Base-by-base conservation (phyloP, 805 yeast genomes). In the Zygosaccharomyces pseudorouxii region DNA sequence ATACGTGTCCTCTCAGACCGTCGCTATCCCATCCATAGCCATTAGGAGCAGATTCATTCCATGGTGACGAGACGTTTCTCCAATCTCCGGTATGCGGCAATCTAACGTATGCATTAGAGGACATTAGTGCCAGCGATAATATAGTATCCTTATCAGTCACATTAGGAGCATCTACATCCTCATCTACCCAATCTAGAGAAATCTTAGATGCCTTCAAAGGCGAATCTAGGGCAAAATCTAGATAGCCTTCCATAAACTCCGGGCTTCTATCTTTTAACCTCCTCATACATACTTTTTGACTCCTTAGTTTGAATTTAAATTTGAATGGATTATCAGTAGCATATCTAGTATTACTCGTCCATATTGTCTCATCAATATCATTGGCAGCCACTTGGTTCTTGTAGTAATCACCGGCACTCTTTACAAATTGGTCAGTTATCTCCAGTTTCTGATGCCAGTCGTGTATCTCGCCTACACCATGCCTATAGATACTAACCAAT, bases 1-100 rank as follows among this genome's bases (percentile, higher is more conserved):
- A 93, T 0, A 93, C 80, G 63, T 93, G 97, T 2, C 99, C 99
- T 38, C 99, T 74, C 2, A 93, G 68, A 0, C 97, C 97, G 52
- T 79, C 81, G 8, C 74, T 82, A 53, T 80, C 77, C 99, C 98
- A 93, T 2, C 98, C 98, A 64, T 84, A 84, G 14, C 82, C 79
- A 10, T 69, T 57, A n/a, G 77, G 72, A n/a, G 42, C 53, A n/a
- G 70, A 72, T 37, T 77, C 65, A 51, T 78, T 72, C 73, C 82
- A 87, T 0, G 82, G 82, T 0, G 64, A 68, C 0, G 80, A 78
- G 10, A 87, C 79, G 58, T 92, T 93, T 47, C 84, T 71, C 98
- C 98, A 93, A 62, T 88, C 95, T 41, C 89, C 90, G 20, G 81
- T 78, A 18, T 69, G 69, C 3, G 97, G 97, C 27, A 79, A 70